Evolutionary conservation across 2,329 filamentous ascomycete species (phyloP).

Genomic region (Nemania diffusa): DNA sequence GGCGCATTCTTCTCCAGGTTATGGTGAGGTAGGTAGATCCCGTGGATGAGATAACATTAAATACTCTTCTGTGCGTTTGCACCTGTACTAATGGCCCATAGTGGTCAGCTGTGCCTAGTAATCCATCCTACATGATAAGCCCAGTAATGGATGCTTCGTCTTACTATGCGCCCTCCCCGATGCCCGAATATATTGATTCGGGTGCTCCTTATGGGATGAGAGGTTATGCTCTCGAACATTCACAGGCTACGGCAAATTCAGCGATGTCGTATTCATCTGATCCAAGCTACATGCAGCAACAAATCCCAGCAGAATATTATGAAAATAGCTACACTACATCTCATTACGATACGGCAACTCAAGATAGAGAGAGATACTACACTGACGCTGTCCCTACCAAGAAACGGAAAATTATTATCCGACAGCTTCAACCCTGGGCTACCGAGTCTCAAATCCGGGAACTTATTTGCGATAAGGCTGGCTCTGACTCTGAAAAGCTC

Average conservation of each 20-base stretch:
- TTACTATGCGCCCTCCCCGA: slow-evolving; percentile 29
- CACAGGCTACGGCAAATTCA: background rate
- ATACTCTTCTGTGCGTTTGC: background rate
- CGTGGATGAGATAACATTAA: background rate
- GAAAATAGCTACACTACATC: slow-evolving; percentile 37
- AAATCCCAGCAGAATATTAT: slow-evolving; percentile 37
- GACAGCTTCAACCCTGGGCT: slow-evolving; percentile 43
- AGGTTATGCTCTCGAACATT: slow-evolving; percentile 14
- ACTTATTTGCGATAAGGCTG: slow-evolving; percentile 44
- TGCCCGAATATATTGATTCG: slow-evolving; percentile 29
- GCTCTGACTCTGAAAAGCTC: slow-evolving; percentile 42
- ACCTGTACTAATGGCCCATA: slow-evolving; percentile 38
- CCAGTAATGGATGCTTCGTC: slow-evolving; percentile 38
- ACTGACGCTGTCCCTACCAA: slow-evolving; percentile 39
- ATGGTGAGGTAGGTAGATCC: slow-evolving; percentile 42
- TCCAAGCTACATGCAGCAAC: slow-evolving; percentile 34
- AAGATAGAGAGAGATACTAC: slow-evolving; percentile 10
- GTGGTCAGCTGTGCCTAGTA: slow-evolving; percentile 42
- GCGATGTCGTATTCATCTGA: slow-evolving; percentile 22
- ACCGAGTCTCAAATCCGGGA: slow-evolving; percentile 43
- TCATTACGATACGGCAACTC: slow-evolving; percentile 19
- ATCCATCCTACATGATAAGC: slow-evolving; percentile 40
- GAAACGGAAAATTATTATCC: slow-evolving; percentile 48
- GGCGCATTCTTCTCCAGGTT: slow-evolving; percentile 37
- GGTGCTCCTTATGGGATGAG: slow-evolving; percentile 16